Percentiles rank a stretch among this genome's conserved stretches.
Conservation (phyloP, 2,329 filamentous ascomycete genomes). For the Neonectria hederae region DNA sequence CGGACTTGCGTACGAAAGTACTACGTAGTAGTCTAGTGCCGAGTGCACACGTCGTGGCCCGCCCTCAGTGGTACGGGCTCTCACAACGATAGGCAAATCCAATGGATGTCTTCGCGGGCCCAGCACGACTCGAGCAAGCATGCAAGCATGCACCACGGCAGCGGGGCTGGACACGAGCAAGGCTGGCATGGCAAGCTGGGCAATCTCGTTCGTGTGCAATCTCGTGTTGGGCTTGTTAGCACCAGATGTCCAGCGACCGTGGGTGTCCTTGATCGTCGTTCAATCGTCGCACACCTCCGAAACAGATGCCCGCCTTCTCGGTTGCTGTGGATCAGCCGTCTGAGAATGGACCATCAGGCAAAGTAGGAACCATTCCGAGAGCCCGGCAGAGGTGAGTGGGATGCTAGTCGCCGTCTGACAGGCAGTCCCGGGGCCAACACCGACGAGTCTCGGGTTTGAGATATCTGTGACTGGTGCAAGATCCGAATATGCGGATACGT, state of each 20-base stretch:
- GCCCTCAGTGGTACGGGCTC: neutral
- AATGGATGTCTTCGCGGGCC: neutral
- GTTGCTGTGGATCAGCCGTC: neutral
- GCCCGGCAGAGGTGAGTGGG: neutral
- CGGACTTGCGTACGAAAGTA: neutral
- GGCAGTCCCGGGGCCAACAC: neutral
- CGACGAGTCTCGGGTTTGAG: neutral
- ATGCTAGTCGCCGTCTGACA: neutral
- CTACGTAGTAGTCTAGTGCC: neutral
- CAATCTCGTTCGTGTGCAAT: constrained; percentile 1
- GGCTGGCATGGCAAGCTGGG: neutral
- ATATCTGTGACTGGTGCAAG: neutral
- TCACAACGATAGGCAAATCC: neutral
- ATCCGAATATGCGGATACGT: neutral
- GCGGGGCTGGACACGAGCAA: constrained; percentile 15
- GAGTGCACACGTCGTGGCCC: neutral
- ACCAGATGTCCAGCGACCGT: neutral
- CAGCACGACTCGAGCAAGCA: constrained; percentile 5
- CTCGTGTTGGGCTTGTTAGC: constrained; percentile 16
- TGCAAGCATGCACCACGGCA: neutral
- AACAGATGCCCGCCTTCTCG: neutral
- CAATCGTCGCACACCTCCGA: neutral
- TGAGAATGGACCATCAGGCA: constrained; percentile 2
- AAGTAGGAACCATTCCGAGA: neutral
- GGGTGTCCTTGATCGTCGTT: neutral